phyloP scores from a whole-genome alignment of 306 rosid genomes.

The Argentina anserina region DNA sequence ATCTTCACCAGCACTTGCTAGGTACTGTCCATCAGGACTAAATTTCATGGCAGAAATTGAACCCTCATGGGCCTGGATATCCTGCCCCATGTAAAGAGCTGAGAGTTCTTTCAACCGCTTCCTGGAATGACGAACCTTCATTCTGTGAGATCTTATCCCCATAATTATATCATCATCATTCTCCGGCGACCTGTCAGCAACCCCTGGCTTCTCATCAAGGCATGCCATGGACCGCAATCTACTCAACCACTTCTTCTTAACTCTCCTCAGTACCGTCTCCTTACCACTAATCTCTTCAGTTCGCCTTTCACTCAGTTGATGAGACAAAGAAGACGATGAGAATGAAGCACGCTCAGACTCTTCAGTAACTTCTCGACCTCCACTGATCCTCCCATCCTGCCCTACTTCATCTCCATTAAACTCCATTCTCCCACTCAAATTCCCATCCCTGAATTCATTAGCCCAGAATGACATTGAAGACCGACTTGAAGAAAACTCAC shows the following conservation, averaged over 20 bases:
- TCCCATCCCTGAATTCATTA: constrained; percentile 31
- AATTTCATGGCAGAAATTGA: constrained; percentile 84
- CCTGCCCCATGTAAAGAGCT: constrained; percentile 83
- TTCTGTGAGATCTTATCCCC: constrained; percentile 52
- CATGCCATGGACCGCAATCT: constrained; percentile 69
- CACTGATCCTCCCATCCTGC: constrained; percentile 26
- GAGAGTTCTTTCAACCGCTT: constrained; percentile 80
- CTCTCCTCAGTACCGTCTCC: constrained; percentile 17
- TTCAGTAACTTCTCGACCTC: constrained; percentile 29
- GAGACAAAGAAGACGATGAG: constrained; percentile 38
- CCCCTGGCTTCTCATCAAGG: constrained; percentile 43
- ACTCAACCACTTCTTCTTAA: constrained; percentile 56
- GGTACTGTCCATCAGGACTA: constrained; percentile 90
- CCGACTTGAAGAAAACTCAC: constrained; percentile 53
- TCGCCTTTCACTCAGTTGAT: constrained; percentile 26
- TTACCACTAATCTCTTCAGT: constrained; percentile 20
- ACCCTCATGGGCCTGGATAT: constrained; percentile 86
- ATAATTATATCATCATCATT: constrained; percentile 23
- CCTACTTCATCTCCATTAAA: constrained; percentile 34
- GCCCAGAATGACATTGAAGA: constrained; percentile 47
- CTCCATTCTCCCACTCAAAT: constrained; percentile 19
- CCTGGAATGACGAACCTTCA: constrained; percentile 64
- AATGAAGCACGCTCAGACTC: constrained; percentile 25
- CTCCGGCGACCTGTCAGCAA: constrained; percentile 24
- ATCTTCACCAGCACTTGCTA: constrained; percentile 92